These are phyloP conservation scores for Aspergillus indologenus DNA, from an alignment of 495 filamentous ascomycete species.

Conservation along the genomic window DNA sequence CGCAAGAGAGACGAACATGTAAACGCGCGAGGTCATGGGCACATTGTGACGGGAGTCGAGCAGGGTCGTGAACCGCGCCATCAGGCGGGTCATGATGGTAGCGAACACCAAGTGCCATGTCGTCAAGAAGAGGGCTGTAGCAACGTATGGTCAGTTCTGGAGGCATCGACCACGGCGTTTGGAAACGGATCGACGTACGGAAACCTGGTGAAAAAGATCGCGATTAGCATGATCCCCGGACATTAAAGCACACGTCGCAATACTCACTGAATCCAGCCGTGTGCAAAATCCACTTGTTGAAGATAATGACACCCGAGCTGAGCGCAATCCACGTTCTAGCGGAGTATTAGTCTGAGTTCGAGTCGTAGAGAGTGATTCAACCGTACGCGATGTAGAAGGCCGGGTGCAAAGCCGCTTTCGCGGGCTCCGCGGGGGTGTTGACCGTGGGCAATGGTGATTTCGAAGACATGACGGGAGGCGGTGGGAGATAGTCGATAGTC, in stretches of 20 bases:
- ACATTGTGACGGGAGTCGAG: constrained; percentile 84
- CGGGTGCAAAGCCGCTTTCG: constrained; percentile 1
- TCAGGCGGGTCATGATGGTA: constrained; percentile 78
- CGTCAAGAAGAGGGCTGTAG: constrained; percentile 67
- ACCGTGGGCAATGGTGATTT: constrained; percentile 1
- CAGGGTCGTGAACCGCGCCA: constrained; percentile 73
- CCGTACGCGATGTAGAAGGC: constrained; percentile 8
- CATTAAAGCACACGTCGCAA: not conserved
- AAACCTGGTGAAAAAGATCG: constrained; percentile 31
- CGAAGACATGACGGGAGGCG: not conserved
- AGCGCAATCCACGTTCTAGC: constrained; percentile 78
- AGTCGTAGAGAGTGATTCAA: not conserved
- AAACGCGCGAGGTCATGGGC: constrained; percentile 80
- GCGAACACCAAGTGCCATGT: constrained; percentile 86
- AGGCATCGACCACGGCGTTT: not conserved
- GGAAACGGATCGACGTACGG: constrained; percentile 22
- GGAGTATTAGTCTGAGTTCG: not conserved
- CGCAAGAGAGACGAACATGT: constrained; percentile 48
- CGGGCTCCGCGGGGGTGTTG: constrained; percentile 2
- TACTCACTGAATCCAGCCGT: constrained; percentile 73
- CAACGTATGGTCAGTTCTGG: not conserved
- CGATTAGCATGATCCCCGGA: not conserved
- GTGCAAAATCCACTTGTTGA: constrained; percentile 95
- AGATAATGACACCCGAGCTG: constrained; percentile 88
- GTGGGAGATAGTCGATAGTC: not conserved